These are phyloP conservation scores for Wickerhamiella hasegawae DNA, from an alignment of 805 yeast genomes.

Conservation along the genomic window DNA sequence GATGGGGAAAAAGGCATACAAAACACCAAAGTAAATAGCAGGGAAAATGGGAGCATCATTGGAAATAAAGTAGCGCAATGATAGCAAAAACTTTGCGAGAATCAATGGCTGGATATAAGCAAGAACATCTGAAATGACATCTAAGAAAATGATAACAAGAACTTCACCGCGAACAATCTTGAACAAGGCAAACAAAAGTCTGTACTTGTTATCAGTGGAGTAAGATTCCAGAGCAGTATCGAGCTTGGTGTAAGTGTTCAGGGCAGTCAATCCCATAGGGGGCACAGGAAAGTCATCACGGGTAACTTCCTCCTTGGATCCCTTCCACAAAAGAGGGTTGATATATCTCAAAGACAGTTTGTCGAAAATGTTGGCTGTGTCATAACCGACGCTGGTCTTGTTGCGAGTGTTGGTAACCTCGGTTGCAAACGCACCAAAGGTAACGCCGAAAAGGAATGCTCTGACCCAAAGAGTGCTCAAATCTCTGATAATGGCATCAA, in stretches of 20 bases:
- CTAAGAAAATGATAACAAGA: slow-evolving; percentile 5
- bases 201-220: slow-evolving; percentile 3
- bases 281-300: slow-evolving; percentile 13
- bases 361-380: slow-evolving; percentile 11
- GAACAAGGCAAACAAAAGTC: slow-evolving; percentile 10
- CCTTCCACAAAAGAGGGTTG: slow-evolving; percentile 7
- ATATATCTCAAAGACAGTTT: slow-evolving; percentile 11
- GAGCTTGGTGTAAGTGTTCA: slow-evolving; percentile 7
- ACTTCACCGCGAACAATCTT: slow-evolving; percentile 3
- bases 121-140: slow-evolving; percentile 5
- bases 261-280: slow-evolving; percentile 11
- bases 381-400: slow-evolving; percentile 5
- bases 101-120: slow-evolving; percentile 10
- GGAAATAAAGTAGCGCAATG: slow-evolving; percentile 7
- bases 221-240: slow-evolving; percentile 3
- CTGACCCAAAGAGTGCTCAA: slow-evolving; percentile 1
- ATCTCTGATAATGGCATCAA: slow-evolving; percentile 7
- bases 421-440: slow-evolving; percentile 4
- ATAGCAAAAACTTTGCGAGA: slow-evolving; percentile 11
- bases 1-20: slow-evolving; percentile 13
- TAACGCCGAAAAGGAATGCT: slow-evolving; percentile 1
- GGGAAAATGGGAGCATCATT: slow-evolving; percentile 10
- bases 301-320: slow-evolving; percentile 4
- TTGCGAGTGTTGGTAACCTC: slow-evolving; percentile 6
- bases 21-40: slow-evolving; percentile 11